Base-by-base conservation (phyloP, 768 basidiomycete species). In the Paxillus ammoniavirescens region DNA sequence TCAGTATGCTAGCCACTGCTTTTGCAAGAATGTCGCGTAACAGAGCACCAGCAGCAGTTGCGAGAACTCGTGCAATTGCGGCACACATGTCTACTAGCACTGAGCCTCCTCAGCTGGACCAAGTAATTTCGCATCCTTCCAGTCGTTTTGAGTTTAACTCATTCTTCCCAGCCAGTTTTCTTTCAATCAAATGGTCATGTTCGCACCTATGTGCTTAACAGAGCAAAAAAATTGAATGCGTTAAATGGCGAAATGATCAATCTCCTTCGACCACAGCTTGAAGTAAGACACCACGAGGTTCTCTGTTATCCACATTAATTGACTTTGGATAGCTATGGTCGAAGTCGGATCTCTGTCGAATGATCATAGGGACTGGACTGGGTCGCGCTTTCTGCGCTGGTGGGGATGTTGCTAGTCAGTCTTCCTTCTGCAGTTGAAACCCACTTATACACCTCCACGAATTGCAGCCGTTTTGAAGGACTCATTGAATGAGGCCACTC, bases 311-410 rank as follows among this genome's bases (percentile, higher is more conserved):
- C 58, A 52, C 47, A 23, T 56, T 55, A 51, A 57, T 28, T 36
- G n/a, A 15, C 42, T 23, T 43, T 8, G 23, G 56, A 21, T 56
- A 93, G 91, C 82, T 84, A 76, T 93, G 91, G 89, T 78, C 81
- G 55, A 72, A 78, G 35, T 84, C 90, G 28, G 80, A 86, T 47
- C 77, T 91, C 7, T 84, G 84, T 60, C 80, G 81, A 52, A 77
- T 87, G 28, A 82, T 97, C 54, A 79, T 92, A 36, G 89, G 87
- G 33, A 79, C 81, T 31, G 90, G 89, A 21, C 69, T 71, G 12
- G 88, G 86, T 4, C 77, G 84, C 54, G 91, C 88, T 12, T 98
- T 98, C 67, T 98, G 94, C 64, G 88, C 91, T 6, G 97, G 97
- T 13, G 97, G 97, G 42, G 97, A 99, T 71, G 90, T 99, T 53